Evolutionary conservation across 345 rosid species (phyloP).

Genomic region (Eucalyptus camaldulensis): DNA sequence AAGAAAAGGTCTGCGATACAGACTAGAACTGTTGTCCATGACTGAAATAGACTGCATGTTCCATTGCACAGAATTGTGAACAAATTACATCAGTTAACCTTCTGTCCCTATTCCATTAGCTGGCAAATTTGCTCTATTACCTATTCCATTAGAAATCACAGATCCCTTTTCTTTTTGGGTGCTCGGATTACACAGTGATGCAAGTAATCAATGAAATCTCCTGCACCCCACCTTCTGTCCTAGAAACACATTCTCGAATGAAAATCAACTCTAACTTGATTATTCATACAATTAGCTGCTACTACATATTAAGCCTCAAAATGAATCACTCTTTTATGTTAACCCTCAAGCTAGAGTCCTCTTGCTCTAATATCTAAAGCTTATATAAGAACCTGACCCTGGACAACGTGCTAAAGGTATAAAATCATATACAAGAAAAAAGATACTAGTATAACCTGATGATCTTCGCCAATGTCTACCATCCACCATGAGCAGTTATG

Average conservation of each 20-base stretch:
- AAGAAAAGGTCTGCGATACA: background rate
- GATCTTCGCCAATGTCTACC: conserved; percentile 88
- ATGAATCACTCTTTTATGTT: background rate
- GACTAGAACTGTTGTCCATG: background rate
- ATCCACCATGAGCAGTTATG: conserved; percentile 74
- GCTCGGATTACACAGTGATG: background rate
- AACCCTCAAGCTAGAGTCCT: background rate
- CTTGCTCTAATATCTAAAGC: background rate
- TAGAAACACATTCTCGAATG: background rate
- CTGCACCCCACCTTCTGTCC: background rate
- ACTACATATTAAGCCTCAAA: background rate
- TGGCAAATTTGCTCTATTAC: background rate
- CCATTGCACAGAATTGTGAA: background rate
- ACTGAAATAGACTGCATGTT: background rate
- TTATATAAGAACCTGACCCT: background rate
- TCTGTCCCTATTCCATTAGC: no score
- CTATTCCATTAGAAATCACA: background rate
- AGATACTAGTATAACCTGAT: conserved; percentile 41
- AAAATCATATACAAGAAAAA: background rate
- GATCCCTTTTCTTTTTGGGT: background rate
- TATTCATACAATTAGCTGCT: background rate
- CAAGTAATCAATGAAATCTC: background rate
- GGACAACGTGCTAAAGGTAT: background rate
- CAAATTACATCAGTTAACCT: background rate
- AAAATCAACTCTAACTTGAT: background rate